Evolutionary conservation across 1,284 basidiomycete genomes (phyloP), one percentile per base, ranked within the genome.

Genomic region (Thelephora terrestris): DNA sequence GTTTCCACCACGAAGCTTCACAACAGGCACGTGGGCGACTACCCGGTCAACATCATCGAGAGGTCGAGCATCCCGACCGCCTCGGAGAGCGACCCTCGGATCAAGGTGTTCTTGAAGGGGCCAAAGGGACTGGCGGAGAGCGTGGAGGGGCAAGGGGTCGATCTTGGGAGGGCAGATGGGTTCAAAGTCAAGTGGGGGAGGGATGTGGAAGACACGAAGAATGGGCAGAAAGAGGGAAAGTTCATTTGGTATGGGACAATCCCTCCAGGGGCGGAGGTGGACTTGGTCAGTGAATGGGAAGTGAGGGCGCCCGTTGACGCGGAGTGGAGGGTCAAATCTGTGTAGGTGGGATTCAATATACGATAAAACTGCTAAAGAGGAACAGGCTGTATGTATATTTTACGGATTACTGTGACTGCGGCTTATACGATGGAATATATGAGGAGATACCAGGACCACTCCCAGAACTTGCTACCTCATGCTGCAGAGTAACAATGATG

Each of bases 211-310:
- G 55, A 42, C 25, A 42, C 29, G 29, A 42, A 56, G 39, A 57
- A 60, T 2, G 38, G 38, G 18, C 52, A 57, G 54, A 59, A 60
- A 50, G 58, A 61, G 24, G 59, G 65, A 23, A 47, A 58, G 43
- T 61, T 57, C 40, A 59, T 62, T 53, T 63, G 61, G 64, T 50
- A 61, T 45, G 51, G 56, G 40, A 47, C 52, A 17, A 24, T 62
- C n/a, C 55, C 56, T n/a, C 57, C 57, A 29, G 56, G 55, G 25
- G 47, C 61, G 57, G 38, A 69, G 56, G 61, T 71, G n/a, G 59
- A 58, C 25, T 55, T 79, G 21, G 65, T 71, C 48, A 64, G 71
- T 12, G 64, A 71, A 50, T 79, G 75, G 69, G 75, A 76, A 49
- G 65, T 78, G 36, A 71, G 66, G 53, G 68, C 66, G 1, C 71